Base-by-base conservation (phyloP, 306 rosid species). In the Fragaria iinumae region DNA sequence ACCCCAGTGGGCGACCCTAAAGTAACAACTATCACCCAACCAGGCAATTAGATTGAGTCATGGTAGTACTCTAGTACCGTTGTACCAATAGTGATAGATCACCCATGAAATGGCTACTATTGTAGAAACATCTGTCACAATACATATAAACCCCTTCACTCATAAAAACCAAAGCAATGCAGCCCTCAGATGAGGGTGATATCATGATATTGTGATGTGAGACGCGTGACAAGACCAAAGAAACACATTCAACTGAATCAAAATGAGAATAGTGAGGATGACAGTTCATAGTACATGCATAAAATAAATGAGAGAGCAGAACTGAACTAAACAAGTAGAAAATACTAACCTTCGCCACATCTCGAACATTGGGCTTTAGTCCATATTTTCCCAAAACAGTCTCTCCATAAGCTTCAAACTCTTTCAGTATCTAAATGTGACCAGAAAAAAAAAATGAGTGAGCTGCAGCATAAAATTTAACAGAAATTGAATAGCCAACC, bases 401-500 rank as follows among this genome's bases (percentile, higher is more conserved):
- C 68, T 95, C 97, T 78, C 97, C 99, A 68, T 95, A 95, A 14
- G 73, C 90, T 89, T 90, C 89, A 84, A 90, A 95, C 79, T 92
- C 87, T 80, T 88, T 91, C 17, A 95, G 84, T 78, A 95, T 80
- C 99, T 95, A 48, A 49, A 79, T 25, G 69, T 34, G 67, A 59
- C 2, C 11, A 57, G 74, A 27, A 64, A 17, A 77, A 69, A 55
- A 49, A 9, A 74, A 39, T 41, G 39, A 25, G 73, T 69, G 7
- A 66, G 52, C 53, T 7, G 63, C 29, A 57, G 34, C 72, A 63
- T 27, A 70, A 75, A 39, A 29, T 13, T 72, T 73, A 48, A 63
- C 20, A 71, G 45, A 80, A 83, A 73, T 66, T 32, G 17, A 29
- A 80, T 41, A 79, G 62, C 59, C 36, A 82, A 79, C 71, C 72